These are phyloP conservation scores for Phlebopus sp. DNA, from an alignment of 1,284 basidiomycete genomes.

Conservation along the genomic window DNA sequence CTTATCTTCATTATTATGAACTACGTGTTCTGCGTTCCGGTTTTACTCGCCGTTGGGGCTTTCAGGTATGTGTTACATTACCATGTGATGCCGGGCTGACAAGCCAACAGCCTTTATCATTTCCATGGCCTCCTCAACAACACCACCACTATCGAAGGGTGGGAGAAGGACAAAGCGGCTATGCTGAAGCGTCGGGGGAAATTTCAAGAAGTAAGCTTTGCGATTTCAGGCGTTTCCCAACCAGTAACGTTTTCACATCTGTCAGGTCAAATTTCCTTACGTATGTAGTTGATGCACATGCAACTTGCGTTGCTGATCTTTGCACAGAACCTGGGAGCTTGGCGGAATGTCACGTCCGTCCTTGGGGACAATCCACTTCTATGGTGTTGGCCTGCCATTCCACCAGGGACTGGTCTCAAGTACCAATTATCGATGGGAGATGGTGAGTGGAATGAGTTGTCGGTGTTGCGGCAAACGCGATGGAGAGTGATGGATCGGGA, in stretches of 20 bases:
- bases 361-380: conserved; percentile 71
- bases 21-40: conserved; percentile 82
- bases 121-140: conserved; percentile 80
- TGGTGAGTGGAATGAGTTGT: conserved; percentile 70
- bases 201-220: conserved; percentile 66
- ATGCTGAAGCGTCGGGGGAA: conserved; percentile 83
- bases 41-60: conserved; percentile 80
- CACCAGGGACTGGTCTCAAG: conserved; percentile 72
- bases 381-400: conserved; percentile 80
- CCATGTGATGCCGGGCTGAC: conserved; percentile 3
- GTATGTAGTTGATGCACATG: conserved; percentile 42
- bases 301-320: conserved; percentile 8
- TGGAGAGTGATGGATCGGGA: conserved; percentile 16
- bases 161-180: conserved; percentile 95
- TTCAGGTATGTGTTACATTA: conserved; percentile 58
- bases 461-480: background rate
- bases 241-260: background rate
- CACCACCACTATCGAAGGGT: conserved; percentile 94
- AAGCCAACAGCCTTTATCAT: conserved; percentile 73
- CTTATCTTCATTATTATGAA: conserved; percentile 87
- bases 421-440: conserved; percentile 70
- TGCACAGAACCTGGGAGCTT: conserved; percentile 70
- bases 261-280: conserved; percentile 88
- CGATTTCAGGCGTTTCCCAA: conserved; percentile 1
- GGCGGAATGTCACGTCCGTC: conserved; percentile 73